phyloP scores from a whole-genome alignment of 2,329 filamentous ascomycete species.

The Pyrenophora teres region DNA sequence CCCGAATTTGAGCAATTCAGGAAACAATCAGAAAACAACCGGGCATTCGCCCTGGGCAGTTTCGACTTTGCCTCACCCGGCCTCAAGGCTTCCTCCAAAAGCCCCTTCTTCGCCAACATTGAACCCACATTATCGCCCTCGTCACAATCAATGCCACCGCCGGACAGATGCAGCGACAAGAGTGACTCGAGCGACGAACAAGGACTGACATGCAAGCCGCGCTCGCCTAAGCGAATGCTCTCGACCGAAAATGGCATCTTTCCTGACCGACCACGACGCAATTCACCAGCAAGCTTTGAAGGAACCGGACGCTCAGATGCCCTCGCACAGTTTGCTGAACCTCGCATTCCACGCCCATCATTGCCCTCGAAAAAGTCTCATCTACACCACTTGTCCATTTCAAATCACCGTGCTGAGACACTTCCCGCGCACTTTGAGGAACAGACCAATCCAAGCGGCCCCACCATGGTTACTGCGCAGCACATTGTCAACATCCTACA shows the following conservation, averaged over 20 bases:
- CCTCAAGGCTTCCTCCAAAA: conserved; percentile 34
- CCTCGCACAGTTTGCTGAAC: conserved; percentile 42
- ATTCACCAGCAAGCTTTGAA: conserved; percentile 55
- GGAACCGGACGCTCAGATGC: conserved; percentile 42
- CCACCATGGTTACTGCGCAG: conserved; percentile 54
- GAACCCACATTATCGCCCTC: conserved; percentile 34
- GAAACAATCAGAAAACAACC: conserved; percentile 67
- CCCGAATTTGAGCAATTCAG: conserved; percentile 82
- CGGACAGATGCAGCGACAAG: conserved; percentile 16
- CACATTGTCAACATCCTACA: conserved; percentile 56
- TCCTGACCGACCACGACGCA: conserved; percentile 51
- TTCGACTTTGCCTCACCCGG: conserved; percentile 49
- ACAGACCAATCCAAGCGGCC: conserved; percentile 35
- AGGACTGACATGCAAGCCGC: conserved; percentile 33
- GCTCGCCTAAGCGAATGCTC: conserved; percentile 56
- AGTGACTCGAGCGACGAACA: conserved; percentile 26
- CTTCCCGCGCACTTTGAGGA: conserved; percentile 44
- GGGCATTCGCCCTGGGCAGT: conserved; percentile 49
- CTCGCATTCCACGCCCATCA: conserved; percentile 38
- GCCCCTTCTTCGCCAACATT: conserved; percentile 28
- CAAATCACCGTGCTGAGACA: conserved; percentile 53
- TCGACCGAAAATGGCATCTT: conserved; percentile 52
- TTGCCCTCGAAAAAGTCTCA: conserved; percentile 32
- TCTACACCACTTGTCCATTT: conserved; percentile 20
- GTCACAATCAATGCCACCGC: conserved; percentile 41